These are phyloP conservation scores for Naematelia encephala DNA, from an alignment of 768 basidiomycete genomes.

Conservation along the genomic window DNA sequence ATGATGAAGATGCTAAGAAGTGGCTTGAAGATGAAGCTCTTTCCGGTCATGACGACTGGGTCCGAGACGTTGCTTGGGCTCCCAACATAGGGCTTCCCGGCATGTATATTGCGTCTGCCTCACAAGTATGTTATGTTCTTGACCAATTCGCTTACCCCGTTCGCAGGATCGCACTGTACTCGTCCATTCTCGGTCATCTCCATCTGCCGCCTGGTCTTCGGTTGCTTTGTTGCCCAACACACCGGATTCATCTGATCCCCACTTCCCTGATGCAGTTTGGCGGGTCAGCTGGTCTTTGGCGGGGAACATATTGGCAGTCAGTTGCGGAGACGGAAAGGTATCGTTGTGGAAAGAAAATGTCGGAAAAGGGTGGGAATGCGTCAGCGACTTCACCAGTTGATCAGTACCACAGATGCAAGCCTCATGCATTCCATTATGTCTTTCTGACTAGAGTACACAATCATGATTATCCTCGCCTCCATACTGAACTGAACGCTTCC, in stretches of 20 bases:
- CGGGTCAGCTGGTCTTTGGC: constrained; percentile 97
- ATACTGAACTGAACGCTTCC: constrained; percentile 9
- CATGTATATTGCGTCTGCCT: constrained; percentile 92
- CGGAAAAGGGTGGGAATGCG: constrained; percentile 93
- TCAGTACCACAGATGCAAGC: background rate
- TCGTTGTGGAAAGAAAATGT: constrained; percentile 98
- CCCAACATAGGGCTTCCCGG: constrained; percentile 93
- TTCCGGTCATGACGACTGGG: constrained; percentile 95
- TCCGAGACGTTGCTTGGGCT: constrained; percentile 98
- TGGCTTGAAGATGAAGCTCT: constrained; percentile 89
- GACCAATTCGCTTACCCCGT: constrained; percentile 52
- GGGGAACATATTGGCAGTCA: constrained; percentile 92
- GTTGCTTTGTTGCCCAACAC: constrained; percentile 51
- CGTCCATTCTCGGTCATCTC: constrained; percentile 46
- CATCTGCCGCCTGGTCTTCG: constrained; percentile 47
- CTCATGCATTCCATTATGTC: background rate
- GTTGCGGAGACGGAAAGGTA: constrained; percentile 96
- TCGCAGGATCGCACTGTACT: constrained; percentile 50
- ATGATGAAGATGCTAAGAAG: constrained; percentile 76
- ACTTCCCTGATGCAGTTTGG: constrained; percentile 97
- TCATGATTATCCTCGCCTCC: background rate
- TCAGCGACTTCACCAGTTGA: constrained; percentile 87
- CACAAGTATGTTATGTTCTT: constrained; percentile 59
- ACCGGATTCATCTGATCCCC: constrained; percentile 59
- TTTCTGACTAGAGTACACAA: background rate